Percentiles rank a stretch among this genome's conserved stretches.
Conservation (phyloP, 192 early-diverging fungal genomes). For the Glomus cerebriforme region DNA sequence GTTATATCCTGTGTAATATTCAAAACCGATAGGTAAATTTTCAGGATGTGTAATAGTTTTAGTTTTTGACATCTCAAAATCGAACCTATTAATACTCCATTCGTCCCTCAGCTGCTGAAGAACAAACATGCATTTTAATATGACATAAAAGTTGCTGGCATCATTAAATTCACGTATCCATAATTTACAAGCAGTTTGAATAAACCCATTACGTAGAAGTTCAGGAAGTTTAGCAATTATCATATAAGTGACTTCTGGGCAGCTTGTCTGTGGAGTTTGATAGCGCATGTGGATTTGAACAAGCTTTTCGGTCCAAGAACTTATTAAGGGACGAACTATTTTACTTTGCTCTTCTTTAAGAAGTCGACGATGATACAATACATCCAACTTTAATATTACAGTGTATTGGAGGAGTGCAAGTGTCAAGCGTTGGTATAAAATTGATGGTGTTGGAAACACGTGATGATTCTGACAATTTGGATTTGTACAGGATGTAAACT, state of each 20-base stretch:
- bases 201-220: background rate
- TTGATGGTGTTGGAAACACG: conserved; percentile 12
- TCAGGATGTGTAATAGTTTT: background rate
- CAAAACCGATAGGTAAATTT: background rate
- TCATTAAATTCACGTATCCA: conserved; percentile 11
- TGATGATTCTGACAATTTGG: conserved; percentile 8
- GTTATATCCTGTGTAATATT: background rate
- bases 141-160: conserved; percentile 34
- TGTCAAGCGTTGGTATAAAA: background rate
- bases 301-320: background rate
- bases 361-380: background rate
- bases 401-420: conserved; percentile 10
- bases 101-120: background rate
- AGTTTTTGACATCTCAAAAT: background rate
- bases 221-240: background rate
- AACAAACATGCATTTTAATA: conserved; percentile 32
- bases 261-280: conserved; percentile 1
- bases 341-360: background rate
- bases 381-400: conserved; percentile 7
- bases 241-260: background rate
- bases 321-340: too few relatives aligned
- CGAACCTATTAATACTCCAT: background rate
- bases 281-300: background rate
- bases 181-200: background rate
- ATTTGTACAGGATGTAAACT: background rate